Base-by-base conservation (phyloP, 1,284 basidiomycete genomes). In the Pseudozyma thailandica region DNA sequence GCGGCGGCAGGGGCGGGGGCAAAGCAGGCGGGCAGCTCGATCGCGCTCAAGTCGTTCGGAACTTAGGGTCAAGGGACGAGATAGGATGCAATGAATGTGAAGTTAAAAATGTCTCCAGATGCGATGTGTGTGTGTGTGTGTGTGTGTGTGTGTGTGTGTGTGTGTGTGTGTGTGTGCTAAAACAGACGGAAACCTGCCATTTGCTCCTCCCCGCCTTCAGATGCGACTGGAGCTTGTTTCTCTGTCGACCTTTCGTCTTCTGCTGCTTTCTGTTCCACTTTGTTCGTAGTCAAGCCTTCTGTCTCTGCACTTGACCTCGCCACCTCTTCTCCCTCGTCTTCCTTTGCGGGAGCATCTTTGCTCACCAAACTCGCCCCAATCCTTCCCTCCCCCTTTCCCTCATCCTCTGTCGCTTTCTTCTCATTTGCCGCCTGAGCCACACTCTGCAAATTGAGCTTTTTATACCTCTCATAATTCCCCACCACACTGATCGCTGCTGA, bases 1-100 rank as follows among this genome's bases (percentile, higher is more conserved):
- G 47, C 23, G 9, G 30, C 37, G 18, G 43, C 46, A 28, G 31
- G 15, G 20, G 41, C 16, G 27, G 42, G 41, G 3, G n/a, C 33
- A 20, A 38, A 58, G 27, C 55, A 50, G 42, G 21, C 45, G 37
- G 42, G 50, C 2, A 64, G 50, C 30, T 55, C 52, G 35, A 77
- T 77, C 37, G 75, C 62, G 26, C 62, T 77, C 38, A 72, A 70
- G 51, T 70, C 60, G 23, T 77, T 77, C 39, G 75, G 72, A 6
- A 51, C 48, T 10, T 62, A 35, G 23, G 39, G n/a, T 3, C n/a
- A 8, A 26, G 15, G 18, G 38, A n/a, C 18, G 13, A 4, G 38
- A 49, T 2, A 21, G 20, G 21, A n/a, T 38, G 43, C 23, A 16
- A 45, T 28, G 7, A 27, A 9, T 16, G 13, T 28, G 26, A 28